Percentiles rank a stretch among this genome's conserved stretches.
These are phyloP conservation scores for Colletotrichum liaoningense DNA, from an alignment of 2,329 filamentous ascomycete genomes.

Conservation along the genomic window DNA sequence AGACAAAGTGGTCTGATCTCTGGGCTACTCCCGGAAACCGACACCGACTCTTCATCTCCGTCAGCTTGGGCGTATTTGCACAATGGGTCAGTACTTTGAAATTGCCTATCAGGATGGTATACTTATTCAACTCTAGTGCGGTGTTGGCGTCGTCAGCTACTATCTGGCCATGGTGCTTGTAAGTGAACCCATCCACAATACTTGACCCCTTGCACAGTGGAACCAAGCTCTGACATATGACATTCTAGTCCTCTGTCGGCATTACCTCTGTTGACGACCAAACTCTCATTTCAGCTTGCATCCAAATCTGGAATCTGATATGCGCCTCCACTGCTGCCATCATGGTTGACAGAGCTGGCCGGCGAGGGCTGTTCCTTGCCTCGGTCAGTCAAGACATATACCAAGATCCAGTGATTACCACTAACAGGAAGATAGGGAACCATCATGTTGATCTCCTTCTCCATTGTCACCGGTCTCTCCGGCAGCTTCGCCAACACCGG, in stretches of 20 bases:
- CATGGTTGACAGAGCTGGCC: constrained; percentile 18
- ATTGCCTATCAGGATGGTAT: not conserved
- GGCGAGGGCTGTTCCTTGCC: constrained; percentile 1
- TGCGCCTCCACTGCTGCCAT: constrained; percentile 12
- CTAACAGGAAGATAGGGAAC: not conserved
- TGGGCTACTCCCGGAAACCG: constrained; percentile 42
- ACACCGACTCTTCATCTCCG: constrained; percentile 42
- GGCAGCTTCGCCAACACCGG: constrained; percentile 36
- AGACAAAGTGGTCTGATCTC: constrained; percentile 16
- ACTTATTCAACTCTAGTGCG: constrained; percentile 48
- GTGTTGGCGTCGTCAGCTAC: constrained; percentile 67
- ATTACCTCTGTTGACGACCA: constrained; percentile 47
- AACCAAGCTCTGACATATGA: not conserved
- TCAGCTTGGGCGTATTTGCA: constrained; percentile 43
- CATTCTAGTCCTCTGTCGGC: constrained; percentile 32
- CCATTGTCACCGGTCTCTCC: constrained; percentile 23
- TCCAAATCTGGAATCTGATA: constrained; percentile 31
- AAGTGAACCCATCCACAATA: not conserved
- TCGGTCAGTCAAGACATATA: not conserved
- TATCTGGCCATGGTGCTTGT: constrained; percentile 50
- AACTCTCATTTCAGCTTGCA: constrained; percentile 45
- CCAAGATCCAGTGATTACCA: too few relatives aligned
- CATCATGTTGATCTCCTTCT: constrained; percentile 28
- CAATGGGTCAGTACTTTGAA: constrained; percentile 38
- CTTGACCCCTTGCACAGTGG: not conserved